phyloP scores from a whole-genome alignment of 495 filamentous ascomycete species.

The Neurospora sp. region DNA sequence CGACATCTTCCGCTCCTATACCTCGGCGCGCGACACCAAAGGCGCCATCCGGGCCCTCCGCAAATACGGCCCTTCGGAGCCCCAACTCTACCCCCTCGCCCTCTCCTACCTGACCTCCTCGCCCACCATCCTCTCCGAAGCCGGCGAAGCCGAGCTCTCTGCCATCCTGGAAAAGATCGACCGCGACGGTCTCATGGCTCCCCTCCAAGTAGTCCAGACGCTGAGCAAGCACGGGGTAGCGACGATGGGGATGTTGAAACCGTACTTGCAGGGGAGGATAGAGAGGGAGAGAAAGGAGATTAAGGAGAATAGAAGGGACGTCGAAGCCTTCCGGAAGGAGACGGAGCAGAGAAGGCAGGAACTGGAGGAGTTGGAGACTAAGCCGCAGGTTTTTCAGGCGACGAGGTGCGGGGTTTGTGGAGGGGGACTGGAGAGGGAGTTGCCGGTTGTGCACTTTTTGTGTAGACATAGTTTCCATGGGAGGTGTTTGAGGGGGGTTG shows the following conservation, averaged over 20 bases:
- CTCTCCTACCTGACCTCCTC: conserved; percentile 89
- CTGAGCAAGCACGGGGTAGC: conserved; percentile 56
- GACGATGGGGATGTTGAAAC: conserved; percentile 94
- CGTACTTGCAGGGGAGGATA: conserved; percentile 80
- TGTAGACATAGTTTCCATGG: conserved; percentile 97
- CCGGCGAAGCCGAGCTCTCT: conserved; percentile 71
- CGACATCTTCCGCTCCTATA: conserved; percentile 96
- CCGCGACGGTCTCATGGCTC: conserved; percentile 84
- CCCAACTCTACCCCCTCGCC: conserved; percentile 85
- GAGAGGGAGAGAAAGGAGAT: conserved; percentile 83
- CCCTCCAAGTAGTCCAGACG: conserved; percentile 92
- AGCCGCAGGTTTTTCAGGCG: conserved; percentile 82
- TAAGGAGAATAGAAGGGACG: conserved; percentile 67
- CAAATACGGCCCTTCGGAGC: conserved; percentile 87
- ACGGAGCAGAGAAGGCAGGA: conserved; percentile 71
- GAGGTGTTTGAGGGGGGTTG: conserved; percentile 52
- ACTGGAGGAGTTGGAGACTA: conserved; percentile 60
- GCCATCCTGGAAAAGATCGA: conserved; percentile 78
- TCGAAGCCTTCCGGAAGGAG: conserved; percentile 75
- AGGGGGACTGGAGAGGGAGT: conserved; percentile 52
- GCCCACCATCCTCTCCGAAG: conserved; percentile 70
- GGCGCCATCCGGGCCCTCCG: conserved; percentile 81
- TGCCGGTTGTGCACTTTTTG: conserved; percentile 88
- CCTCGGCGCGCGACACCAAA: conserved; percentile 79
- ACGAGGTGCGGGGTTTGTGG: conserved; percentile 72